Evolutionary conservation across 2,329 filamentous ascomycete species (phyloP).

Genomic region (Cladophialophora yegresii): DNA sequence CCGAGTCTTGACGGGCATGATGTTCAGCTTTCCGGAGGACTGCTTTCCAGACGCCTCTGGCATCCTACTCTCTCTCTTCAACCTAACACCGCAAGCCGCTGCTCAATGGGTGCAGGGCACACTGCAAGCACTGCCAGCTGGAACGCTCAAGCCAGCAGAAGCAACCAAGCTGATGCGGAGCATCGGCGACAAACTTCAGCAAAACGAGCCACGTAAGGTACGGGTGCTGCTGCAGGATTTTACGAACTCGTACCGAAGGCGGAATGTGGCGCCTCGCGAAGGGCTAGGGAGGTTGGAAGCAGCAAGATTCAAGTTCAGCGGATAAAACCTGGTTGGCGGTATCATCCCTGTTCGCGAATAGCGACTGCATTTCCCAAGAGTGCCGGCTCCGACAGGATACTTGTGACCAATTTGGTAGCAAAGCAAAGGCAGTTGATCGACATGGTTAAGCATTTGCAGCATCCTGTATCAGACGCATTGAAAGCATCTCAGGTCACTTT

Average conservation of each 20-base stretch:
- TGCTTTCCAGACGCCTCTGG: slow-evolving; percentile 94
- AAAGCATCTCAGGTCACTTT: background rate
- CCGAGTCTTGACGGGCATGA: slow-evolving; percentile 93
- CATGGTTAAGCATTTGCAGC: background rate
- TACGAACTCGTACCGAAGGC: slow-evolving; percentile 86
- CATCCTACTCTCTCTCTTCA: slow-evolving; percentile 85
- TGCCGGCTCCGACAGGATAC: background rate
- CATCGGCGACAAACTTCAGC: slow-evolving; percentile 74
- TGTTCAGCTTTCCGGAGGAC: slow-evolving; percentile 96
- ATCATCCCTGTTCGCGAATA: background rate
- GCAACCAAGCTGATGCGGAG: slow-evolving; percentile 76
- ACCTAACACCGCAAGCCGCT: slow-evolving; percentile 78
- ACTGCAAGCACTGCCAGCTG: slow-evolving; percentile 77
- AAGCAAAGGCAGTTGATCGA: background rate
- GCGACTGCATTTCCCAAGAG: background rate
- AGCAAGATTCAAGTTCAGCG: slow-evolving; percentile 77
- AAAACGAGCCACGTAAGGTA: slow-evolving; percentile 73
- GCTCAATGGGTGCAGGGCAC: slow-evolving; percentile 81
- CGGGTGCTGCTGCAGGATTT: slow-evolving; percentile 90
- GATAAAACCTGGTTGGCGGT: slow-evolving; percentile 42
- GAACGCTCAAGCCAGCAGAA: slow-evolving; percentile 77
- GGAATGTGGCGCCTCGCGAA: slow-evolving; percentile 93
- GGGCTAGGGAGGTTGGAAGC: slow-evolving; percentile 86
- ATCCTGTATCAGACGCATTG: background rate
- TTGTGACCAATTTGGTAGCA: background rate